phyloP scores from a whole-genome alignment of 164 flowering plant species.

The Kingdonia uniflora region DNA sequence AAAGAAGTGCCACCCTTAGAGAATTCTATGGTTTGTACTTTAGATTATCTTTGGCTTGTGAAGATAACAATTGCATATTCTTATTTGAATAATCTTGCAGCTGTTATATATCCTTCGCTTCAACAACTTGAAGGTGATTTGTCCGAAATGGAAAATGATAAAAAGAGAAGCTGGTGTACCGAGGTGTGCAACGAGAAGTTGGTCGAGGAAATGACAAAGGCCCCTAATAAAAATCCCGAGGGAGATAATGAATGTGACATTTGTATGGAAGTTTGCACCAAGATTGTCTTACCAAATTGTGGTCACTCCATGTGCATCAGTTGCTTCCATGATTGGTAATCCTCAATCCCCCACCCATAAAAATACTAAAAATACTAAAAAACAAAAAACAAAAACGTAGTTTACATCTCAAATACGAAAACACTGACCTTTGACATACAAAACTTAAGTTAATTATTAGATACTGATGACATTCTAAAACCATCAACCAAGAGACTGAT shows the following conservation, averaged over 20 bases:
- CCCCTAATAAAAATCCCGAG: conserved; percentile 19
- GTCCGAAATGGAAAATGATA: conserved; percentile 17
- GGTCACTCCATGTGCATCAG: conserved; percentile 61
- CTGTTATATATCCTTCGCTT: conserved; percentile 67
- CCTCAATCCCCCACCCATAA: background rate
- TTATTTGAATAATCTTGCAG: conserved; percentile 26
- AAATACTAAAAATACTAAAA: too few relatives aligned
- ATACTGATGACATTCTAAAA: too few relatives aligned
- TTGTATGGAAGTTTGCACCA: conserved; percentile 54
- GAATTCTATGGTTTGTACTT: conserved; percentile 56
- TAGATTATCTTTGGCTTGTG: too few relatives aligned
- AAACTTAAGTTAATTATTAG: too few relatives aligned
- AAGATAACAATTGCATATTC: background rate
- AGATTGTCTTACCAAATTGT: conserved; percentile 60
- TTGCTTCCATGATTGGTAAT: conserved; percentile 66
- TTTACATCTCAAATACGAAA: conserved; percentile 1
- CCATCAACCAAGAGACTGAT: too few relatives aligned
- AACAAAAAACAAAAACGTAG: too few relatives aligned
- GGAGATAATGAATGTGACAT: conserved; percentile 74
- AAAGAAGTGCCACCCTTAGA: conserved; percentile 46
- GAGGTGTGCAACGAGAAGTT: conserved; percentile 15
- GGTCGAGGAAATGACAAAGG: conserved; percentile 21
- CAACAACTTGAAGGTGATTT: conserved; percentile 45
- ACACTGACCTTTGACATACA: background rate
- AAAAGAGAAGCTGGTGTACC: conserved; percentile 10